phyloP scores from a whole-genome alignment of 1,284 basidiomycete genomes.

The Tylopilus sp. region DNA sequence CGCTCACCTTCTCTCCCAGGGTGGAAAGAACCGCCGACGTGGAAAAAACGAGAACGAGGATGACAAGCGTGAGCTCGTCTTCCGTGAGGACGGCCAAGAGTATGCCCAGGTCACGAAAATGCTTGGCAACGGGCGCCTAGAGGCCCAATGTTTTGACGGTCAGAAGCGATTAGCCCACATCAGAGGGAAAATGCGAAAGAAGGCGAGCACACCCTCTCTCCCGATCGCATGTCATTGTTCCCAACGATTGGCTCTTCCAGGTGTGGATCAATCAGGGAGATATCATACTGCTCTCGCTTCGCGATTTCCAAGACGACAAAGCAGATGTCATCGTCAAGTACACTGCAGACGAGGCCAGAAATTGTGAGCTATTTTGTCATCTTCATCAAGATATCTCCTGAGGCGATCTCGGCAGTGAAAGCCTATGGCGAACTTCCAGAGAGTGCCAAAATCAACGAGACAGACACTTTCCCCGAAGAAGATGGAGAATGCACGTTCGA shows the following conservation, averaged over 20 bases:
- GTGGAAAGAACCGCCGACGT: slow-evolving; percentile 98
- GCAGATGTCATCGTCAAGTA: slow-evolving; percentile 99
- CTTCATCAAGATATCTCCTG: neutral
- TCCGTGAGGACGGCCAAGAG: slow-evolving; percentile 99
- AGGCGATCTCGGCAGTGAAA: slow-evolving; percentile 59
- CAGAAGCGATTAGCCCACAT: slow-evolving; percentile 98
- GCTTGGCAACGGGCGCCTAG: slow-evolving; percentile 96
- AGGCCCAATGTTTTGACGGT: slow-evolving; percentile 98
- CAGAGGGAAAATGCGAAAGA: slow-evolving; percentile 99
- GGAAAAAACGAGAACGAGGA: slow-evolving; percentile 99
- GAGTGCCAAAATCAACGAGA: slow-evolving; percentile 99
- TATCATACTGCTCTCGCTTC: slow-evolving; percentile 93
- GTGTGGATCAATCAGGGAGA: slow-evolving; percentile 99
- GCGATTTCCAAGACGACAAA: slow-evolving; percentile 99
- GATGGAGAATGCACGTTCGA: slow-evolving; percentile 88
- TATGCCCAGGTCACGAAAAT: slow-evolving; percentile 99
- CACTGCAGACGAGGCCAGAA: slow-evolving; percentile 91
- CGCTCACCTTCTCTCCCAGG: slow-evolving; percentile 47
- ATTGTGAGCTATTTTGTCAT: slow-evolving; percentile 42
- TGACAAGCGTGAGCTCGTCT: slow-evolving; percentile 98
- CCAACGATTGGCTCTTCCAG: slow-evolving; percentile 42
- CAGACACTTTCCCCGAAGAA: slow-evolving; percentile 87
- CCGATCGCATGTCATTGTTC: neutral
- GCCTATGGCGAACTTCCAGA: slow-evolving; percentile 97
- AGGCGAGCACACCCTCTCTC: slow-evolving; percentile 52